Evolutionary conservation across 305 asterid genomes (phyloP).

Genomic region (Plantago coronopus): DNA sequence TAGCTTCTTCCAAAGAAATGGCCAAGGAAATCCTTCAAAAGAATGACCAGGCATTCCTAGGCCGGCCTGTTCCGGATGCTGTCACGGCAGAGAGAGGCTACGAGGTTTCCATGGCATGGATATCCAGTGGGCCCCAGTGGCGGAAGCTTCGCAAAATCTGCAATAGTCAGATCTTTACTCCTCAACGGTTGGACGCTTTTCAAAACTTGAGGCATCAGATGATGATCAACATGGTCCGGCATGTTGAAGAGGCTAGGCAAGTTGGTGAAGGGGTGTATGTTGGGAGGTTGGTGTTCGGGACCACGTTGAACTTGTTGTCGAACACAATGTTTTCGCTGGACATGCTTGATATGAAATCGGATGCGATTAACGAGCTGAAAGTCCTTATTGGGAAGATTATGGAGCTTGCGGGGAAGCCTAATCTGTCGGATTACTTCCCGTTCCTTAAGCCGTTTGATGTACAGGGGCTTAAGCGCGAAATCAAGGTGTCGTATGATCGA

Average conservation of each 20-base stretch:
- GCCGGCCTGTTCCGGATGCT: constrained; percentile 32
- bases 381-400: constrained; percentile 19
- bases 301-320: constrained; percentile 25
- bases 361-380: constrained; percentile 22
- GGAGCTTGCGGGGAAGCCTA: constrained; percentile 20
- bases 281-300: constrained; percentile 24
- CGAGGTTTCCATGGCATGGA: constrained; percentile 33
- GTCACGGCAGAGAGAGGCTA: constrained; percentile 23
- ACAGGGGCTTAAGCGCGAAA: constrained; percentile 18
- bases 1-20: constrained; percentile 30
- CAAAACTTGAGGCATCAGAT: constrained; percentile 21
- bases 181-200: constrained; percentile 22
- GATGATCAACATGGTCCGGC: constrained; percentile 21
- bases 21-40: constrained; percentile 31
- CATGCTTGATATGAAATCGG: constrained; percentile 23
- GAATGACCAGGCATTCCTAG: constrained; percentile 27
- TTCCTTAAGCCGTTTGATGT: constrained; percentile 6
- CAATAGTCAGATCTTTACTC: constrained; percentile 24
- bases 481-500: constrained; percentile 18
- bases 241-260: constrained; percentile 8
- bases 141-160: constrained; percentile 25
- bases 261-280: constrained; percentile 11
- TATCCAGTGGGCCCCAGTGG: constrained; percentile 28
- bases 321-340: constrained; percentile 30
- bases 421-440: constrained; percentile 4